Evolutionary conservation across 495 filamentous ascomycete genomes (phyloP).

Genomic region (Tuber umbilicatum): DNA sequence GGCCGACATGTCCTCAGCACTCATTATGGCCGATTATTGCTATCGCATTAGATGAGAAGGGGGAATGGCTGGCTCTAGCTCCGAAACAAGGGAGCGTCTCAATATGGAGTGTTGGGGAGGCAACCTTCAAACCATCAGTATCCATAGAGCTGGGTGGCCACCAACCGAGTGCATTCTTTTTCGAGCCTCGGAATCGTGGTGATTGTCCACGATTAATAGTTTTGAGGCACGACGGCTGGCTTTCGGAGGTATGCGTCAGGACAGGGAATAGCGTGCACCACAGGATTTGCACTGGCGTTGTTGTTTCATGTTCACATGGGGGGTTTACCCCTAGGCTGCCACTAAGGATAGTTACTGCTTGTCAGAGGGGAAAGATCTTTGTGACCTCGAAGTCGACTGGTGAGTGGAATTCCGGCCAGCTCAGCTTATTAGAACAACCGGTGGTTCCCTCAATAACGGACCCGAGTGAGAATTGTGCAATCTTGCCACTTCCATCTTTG

Average conservation of each 20-base stretch:
- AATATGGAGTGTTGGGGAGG: conserved; percentile 54
- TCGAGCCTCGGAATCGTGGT: conserved; percentile 41
- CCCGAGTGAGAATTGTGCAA: conserved; percentile 31
- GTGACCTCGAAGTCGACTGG: conserved; percentile 38
- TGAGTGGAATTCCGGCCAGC: conserved; percentile 34
- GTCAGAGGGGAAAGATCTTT: conserved; percentile 35
- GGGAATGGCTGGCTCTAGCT: conserved; percentile 58
- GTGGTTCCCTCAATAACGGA: conserved; percentile 25
- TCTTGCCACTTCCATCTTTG: conserved; percentile 36
- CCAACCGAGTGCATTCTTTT: conserved; percentile 55
- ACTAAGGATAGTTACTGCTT: conserved; percentile 40
- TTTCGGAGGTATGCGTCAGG: conserved; percentile 48
- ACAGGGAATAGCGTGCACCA: conserved; percentile 28
- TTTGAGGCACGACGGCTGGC: conserved; percentile 53
- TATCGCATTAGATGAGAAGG: conserved; percentile 54
- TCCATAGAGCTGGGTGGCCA: conserved; percentile 50
- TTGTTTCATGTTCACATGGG: conserved; percentile 40
- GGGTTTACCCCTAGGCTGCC: conserved; percentile 40
- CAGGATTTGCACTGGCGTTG: conserved; percentile 30
- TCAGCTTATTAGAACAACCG: conserved; percentile 33
- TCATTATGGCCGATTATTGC: conserved; percentile 51
- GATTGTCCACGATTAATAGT: conserved; percentile 47
- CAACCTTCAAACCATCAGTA: conserved; percentile 48
- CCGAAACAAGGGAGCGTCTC: conserved; percentile 51
- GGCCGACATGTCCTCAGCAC: conserved; percentile 38